These are phyloP conservation scores for Barnettozyma vustinii DNA, from an alignment of 805 yeast species.

Conservation along the genomic window DNA sequence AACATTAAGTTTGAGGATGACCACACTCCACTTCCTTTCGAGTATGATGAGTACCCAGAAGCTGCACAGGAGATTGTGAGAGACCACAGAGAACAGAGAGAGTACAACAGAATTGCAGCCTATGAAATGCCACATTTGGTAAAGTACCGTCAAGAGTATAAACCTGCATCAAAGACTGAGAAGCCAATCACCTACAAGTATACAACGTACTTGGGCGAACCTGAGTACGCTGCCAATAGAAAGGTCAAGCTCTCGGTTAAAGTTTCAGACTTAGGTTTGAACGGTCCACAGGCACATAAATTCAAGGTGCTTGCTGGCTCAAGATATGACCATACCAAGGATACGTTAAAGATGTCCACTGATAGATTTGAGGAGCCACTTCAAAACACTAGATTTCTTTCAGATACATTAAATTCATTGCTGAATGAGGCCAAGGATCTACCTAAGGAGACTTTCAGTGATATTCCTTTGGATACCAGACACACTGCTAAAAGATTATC, in stretches of 20 bases:
- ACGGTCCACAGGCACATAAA: conserved; percentile 56
- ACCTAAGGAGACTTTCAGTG: conserved; percentile 54
- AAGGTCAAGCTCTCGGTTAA: conserved; percentile 59
- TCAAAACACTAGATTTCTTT: conserved; percentile 76
- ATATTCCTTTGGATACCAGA: conserved; percentile 78
- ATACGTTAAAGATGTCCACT: conserved; percentile 58
- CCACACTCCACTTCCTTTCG: conserved; percentile 37
- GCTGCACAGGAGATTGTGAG: conserved; percentile 66
- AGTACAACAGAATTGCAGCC: conserved; percentile 78
- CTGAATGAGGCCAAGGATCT: conserved; percentile 59
- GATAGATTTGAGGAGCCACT: conserved; percentile 69
- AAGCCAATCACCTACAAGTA: conserved; percentile 63
- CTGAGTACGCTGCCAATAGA: conserved; percentile 47
- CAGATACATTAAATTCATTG: conserved; percentile 56
- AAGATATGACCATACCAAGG: conserved; percentile 60
- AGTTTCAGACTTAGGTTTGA: conserved; percentile 49
- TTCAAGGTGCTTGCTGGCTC: conserved; percentile 73
- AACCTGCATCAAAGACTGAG: conserved; percentile 34
- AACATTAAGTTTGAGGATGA: conserved; percentile 31
- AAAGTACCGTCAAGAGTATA: conserved; percentile 67
- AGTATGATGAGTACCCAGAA: conserved; percentile 62
- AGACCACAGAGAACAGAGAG: conserved; percentile 69
- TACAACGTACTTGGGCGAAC: conserved; percentile 69
- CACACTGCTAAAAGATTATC: conserved; percentile 46
- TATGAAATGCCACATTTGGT: conserved; percentile 85